Evolutionary conservation across 345 rosid genomes (phyloP), one percentile per base, ranked within the genome.

Genomic region (Eucalyptus regnans): DNA sequence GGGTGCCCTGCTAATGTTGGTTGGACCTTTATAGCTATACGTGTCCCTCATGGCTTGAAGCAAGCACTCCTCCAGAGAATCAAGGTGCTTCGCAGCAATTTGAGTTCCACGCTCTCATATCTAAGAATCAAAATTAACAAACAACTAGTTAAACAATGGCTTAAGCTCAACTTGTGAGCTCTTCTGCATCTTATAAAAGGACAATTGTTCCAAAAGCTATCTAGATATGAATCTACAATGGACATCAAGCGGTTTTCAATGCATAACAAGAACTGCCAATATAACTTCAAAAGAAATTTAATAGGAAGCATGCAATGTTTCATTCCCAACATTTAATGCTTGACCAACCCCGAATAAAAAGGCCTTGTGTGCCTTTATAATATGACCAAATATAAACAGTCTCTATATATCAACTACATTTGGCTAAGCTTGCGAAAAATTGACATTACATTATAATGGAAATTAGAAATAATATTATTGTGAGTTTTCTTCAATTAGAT

Each of bases 91-190:
- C 15, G 79, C 43, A 16, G 79, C 43, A 66, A 66, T 31, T 31
- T 31, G 22, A 66, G 9, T 8, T 66, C 6, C 79, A 8, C 4
- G 6, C 79, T 31, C 43, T 3, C 43, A 66, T 1, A 3, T 16
- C 79, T 66, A 31, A 20, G 22, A 31, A 66, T 31, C 16, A 66
- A 31, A 31, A 66, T 62, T 8, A 62, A 31, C 5, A 29, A 29
- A 62, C 20, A 4, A 31, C 6, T 15, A 7, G 79, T 66, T 31
- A 66, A 17, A 7, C 3, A 0, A 31, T 0, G 1, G 18, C 18
- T 13, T 31, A 66, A 66, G 6, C 43, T 66, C 41, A 66, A 15
- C 10, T 31, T 66, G 9, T 15, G 76, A 7, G 10, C 76, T 66
- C 20, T n/a, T 68, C 31, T 29, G 37, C 37, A 15, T 66, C 41